Evolutionary conservation across 176 grass and related monocot genomes (phyloP).

Genomic region (Musa schizocarpa): DNA sequence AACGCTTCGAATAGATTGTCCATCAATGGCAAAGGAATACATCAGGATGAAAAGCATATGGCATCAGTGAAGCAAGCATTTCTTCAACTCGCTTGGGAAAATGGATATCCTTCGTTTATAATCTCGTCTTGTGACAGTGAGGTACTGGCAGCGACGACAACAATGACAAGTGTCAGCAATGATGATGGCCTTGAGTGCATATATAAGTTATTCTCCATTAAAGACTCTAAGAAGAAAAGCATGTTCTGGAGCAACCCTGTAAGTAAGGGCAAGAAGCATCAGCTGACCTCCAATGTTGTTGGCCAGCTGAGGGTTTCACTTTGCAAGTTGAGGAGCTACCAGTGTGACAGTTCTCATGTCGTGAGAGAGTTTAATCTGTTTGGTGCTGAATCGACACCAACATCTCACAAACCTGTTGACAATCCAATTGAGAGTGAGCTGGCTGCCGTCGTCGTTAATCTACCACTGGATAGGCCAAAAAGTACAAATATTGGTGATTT

Average conservation of each 20-base stretch:
- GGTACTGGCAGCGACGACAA: constrained; percentile 68
- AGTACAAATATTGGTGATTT: constrained; percentile 22
- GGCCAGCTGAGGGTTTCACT: constrained; percentile 50
- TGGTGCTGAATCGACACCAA: constrained; percentile 42
- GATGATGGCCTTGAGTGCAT: constrained; percentile 46
- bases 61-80: constrained; percentile 56
- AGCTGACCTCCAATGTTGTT: constrained; percentile 56
- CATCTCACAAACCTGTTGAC: constrained; percentile 32
- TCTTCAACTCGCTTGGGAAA: constrained; percentile 81
- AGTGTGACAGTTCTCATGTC: constrained; percentile 26
- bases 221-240: constrained; percentile 68
- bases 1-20: constrained; percentile 19
- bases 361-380: constrained; percentile 72
- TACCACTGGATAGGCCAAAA: constrained; percentile 35
- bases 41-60: constrained; percentile 36
- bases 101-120: constrained; percentile 80
- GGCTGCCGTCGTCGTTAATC: constrained; percentile 42
- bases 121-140: constrained; percentile 75
- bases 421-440: constrained; percentile 46
- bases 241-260: constrained; percentile 53
- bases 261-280: constrained; percentile 69
- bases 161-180: constrained; percentile 30
- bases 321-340: constrained; percentile 40
- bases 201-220: constrained; percentile 64
- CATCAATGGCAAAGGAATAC: constrained; percentile 31